These are phyloP conservation scores for Nemania serpens DNA, from an alignment of 2,329 filamentous ascomycete genomes.

Conservation along the genomic window DNA sequence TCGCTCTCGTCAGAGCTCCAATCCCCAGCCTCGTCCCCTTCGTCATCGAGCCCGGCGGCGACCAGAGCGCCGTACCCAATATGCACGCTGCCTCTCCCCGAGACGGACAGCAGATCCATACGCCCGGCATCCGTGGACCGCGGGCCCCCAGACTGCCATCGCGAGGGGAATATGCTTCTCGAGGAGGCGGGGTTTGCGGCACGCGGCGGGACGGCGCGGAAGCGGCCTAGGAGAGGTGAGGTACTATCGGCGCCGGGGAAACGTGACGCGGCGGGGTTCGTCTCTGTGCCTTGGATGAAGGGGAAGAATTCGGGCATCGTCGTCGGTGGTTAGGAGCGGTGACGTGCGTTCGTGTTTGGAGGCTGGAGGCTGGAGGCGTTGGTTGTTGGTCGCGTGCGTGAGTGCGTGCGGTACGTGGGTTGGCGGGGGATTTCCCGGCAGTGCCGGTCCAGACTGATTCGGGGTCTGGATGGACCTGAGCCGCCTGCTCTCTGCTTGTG, in stretches of 20 bases:
- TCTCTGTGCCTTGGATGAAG: constrained; percentile 69
- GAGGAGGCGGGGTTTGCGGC: constrained; percentile 21
- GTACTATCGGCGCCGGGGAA: constrained; percentile 52
- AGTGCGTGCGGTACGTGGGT: neutral
- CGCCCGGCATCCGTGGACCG: constrained; percentile 27
- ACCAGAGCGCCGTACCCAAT: constrained; percentile 61
- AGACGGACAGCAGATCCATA: constrained; percentile 47
- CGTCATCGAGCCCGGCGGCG: constrained; percentile 47
- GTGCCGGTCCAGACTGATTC: constrained; percentile 11
- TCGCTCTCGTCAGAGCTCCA: constrained; percentile 36
- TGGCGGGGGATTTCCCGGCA: constrained; percentile 3
- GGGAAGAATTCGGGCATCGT: constrained; percentile 70
- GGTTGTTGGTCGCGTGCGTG: too few species aligned
- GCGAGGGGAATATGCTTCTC: constrained; percentile 24
- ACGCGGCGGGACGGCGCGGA: constrained; percentile 57
- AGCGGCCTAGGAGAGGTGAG: constrained; percentile 66
- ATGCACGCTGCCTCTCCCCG: constrained; percentile 57
- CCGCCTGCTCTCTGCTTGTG: neutral
- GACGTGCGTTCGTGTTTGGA: too few species aligned
- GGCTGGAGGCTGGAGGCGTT: too few species aligned
- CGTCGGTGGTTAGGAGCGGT: neutral
- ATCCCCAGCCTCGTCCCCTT: constrained; percentile 33
- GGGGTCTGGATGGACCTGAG: neutral
- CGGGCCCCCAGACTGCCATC: constrained; percentile 19
- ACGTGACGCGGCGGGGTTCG: constrained; percentile 47